Evolutionary conservation across 2,329 filamentous ascomycete species (phyloP).

Genomic region (Neurospora sp.): DNA sequence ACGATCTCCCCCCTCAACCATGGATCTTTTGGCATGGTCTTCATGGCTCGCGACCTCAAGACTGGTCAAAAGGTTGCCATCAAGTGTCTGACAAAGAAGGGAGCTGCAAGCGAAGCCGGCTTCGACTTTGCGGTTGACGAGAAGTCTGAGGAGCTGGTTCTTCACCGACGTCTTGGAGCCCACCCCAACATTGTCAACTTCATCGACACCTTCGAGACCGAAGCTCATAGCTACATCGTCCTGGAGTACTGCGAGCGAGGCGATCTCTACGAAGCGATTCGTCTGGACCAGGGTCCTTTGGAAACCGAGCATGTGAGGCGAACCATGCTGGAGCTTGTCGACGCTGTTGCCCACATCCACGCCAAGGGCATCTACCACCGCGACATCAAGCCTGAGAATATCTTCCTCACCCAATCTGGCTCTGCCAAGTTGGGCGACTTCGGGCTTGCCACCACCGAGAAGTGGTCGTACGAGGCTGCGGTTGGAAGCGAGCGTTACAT

Average conservation of each 20-base stretch:
- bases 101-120: constrained; percentile 48
- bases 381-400: constrained; percentile 99
- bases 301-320: constrained; percentile 95
- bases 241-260: constrained; percentile 93
- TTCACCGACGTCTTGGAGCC: constrained; percentile 67
- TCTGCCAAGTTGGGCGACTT: constrained; percentile 96
- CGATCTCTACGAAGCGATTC: constrained; percentile 95
- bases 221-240: constrained; percentile 81
- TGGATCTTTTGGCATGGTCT: constrained; percentile 98
- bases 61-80: constrained; percentile 80
- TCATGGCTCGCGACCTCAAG: constrained; percentile 71
- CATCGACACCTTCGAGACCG: constrained; percentile 83
- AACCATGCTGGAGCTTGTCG: constrained; percentile 92
- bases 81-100: constrained; percentile 88
- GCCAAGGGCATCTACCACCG: constrained; percentile 86
- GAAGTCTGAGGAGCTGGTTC: constrained; percentile 67
- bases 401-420: constrained; percentile 80
- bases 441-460: constrained; percentile 79
- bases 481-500: constrained; percentile 98
- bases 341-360: constrained; percentile 85
- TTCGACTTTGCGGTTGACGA: constrained; percentile 69
- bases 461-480: constrained; percentile 85
- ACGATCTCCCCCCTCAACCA: constrained; percentile 93
- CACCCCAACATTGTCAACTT: constrained; percentile 94
- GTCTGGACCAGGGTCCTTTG: constrained; percentile 73